A percentile compares a stretch with the other conserved stretches of the same genome.
Evolutionary conservation across 2,329 filamentous ascomycete species (phyloP).

Genomic region (Colletotrichum gigasporum): DNA sequence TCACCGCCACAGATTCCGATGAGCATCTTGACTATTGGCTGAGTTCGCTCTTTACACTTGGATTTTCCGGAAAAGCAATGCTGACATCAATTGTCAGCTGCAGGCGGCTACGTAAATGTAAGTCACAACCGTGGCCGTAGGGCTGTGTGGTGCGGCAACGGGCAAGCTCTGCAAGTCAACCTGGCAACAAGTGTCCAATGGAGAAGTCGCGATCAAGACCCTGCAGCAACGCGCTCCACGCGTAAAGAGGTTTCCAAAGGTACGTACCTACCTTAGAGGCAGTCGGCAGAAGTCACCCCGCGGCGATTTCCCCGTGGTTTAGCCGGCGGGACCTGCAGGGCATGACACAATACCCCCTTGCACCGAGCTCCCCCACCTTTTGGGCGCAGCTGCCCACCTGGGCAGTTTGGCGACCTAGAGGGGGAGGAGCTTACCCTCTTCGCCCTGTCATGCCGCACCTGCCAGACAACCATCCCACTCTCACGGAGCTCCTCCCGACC

Average conservation of each 20-base stretch:
- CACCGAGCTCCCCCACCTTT: conserved; percentile 3
- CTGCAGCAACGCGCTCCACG: conserved; percentile 10
- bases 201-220: background rate
- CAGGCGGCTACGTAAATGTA: background rate
- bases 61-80: background rate
- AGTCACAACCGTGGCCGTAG: background rate
- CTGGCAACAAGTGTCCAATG: conserved; percentile 17
- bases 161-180: conserved; percentile 10
- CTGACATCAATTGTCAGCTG: background rate
- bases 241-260: conserved; percentile 20
- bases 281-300: conserved; percentile 1
- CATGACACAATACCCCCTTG: conserved; percentile 10
- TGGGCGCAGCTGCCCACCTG: background rate
- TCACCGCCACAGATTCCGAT: conserved; percentile 81
- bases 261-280: too few species aligned
- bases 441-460: background rate
- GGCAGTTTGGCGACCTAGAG: background rate
- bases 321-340: conserved; percentile 22
- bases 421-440: background rate
- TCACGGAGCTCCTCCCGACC: background rate
- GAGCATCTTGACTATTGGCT: conserved; percentile 63
- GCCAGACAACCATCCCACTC: conserved; percentile 6
- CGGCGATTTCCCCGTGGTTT: background rate
- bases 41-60: background rate
- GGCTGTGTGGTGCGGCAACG: background rate